Base-by-base conservation (phyloP, 805 yeast species). In the Ogataea henricii region DNA sequence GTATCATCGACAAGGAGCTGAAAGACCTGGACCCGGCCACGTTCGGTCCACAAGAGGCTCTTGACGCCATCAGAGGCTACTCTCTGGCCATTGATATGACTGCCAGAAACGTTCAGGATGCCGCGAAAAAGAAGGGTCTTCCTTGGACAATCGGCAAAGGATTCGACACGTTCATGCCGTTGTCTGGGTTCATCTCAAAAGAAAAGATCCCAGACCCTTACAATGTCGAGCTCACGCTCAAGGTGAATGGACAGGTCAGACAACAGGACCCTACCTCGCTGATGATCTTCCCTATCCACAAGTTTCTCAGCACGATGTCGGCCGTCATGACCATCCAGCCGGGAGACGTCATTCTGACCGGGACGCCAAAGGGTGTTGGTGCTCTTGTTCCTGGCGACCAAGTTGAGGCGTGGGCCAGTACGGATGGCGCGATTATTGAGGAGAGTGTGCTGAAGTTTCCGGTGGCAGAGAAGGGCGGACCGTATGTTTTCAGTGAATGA, bases 331-430 rank as follows among this genome's bases (percentile, higher is more conserved):
- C 97, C 3, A 73, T 94, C 48, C 83, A 91, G 59, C 83, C 88
- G 45, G 97, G 97, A 25, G 99, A 94, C 62, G 76, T 94, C 53
- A 83, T 94, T 49, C 74, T 94, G 43, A 94, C 99, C 1, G 99
- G 99, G 14, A 94, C 99, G 1, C 99, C 99, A 39, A 89, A 90
- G 66, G 99, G 99, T 14, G 99, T 94, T n/a, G 97, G 98, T 7
- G 71, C 77, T 21, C 70, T 91, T 27, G 66, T 66, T 5, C 87
- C 96, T 0, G 98, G 97, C 8, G 98, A 94, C 63, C 62, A 65
- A 21, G 72, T 94, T 22, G 73, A 74, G 39, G 96, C 95, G 6
- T 77, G 79, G 54, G 67, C 89, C 52, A 68, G 65, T 23, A 77
- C 75, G 26, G 78, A 78, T 27, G 92, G 83, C 9, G 62, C 78